Conservation (phyloP, 2,329 filamentous ascomycete species). For the Ophiostoma sp. region DNA sequence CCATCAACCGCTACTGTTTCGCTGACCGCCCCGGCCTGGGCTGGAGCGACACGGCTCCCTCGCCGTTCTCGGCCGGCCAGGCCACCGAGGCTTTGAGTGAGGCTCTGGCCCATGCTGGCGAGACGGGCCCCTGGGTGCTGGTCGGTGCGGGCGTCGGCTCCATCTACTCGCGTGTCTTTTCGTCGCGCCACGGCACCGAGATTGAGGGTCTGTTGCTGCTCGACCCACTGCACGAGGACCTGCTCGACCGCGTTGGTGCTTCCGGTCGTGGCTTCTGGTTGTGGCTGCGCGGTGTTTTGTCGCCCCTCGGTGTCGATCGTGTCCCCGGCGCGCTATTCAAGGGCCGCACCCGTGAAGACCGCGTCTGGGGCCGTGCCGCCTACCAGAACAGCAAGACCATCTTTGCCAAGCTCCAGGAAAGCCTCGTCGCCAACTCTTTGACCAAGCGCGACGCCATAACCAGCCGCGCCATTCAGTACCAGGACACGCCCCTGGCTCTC, state of each 20-base stretch:
- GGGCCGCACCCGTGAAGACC: slow-evolving; percentile 76
- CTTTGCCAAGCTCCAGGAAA: slow-evolving; percentile 91
- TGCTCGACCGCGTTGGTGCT: slow-evolving; percentile 66
- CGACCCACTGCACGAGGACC: slow-evolving; percentile 85
- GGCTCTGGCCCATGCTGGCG: slow-evolving; percentile 75
- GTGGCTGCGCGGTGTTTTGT: slow-evolving; percentile 83
- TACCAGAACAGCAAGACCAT: slow-evolving; percentile 81
- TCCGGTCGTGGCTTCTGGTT: slow-evolving; percentile 76
- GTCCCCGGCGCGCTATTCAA: slow-evolving; percentile 78
- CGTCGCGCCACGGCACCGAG: slow-evolving; percentile 73
- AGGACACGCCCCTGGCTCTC: slow-evolving; percentile 73
- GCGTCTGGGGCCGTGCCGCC: slow-evolving; percentile 77
- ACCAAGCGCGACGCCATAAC: slow-evolving; percentile 79
- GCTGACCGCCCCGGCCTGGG: slow-evolving; percentile 88
- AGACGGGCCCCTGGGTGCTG: slow-evolving; percentile 85
- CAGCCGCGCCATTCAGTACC: slow-evolving; percentile 75
- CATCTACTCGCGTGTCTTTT: slow-evolving; percentile 88
- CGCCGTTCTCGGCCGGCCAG: slow-evolving; percentile 90
- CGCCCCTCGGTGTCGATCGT: slow-evolving; percentile 81
- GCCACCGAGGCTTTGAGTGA: slow-evolving; percentile 87
- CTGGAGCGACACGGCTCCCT: slow-evolving; percentile 88
- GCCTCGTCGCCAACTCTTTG: slow-evolving; percentile 79
- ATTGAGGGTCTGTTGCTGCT: slow-evolving; percentile 80
- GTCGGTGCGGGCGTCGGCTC: slow-evolving; percentile 84
- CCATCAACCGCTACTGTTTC: slow-evolving; percentile 89